phyloP scores from a whole-genome alignment of 2,329 filamentous ascomycete genomes.

The Sporothrix inflata region DNA sequence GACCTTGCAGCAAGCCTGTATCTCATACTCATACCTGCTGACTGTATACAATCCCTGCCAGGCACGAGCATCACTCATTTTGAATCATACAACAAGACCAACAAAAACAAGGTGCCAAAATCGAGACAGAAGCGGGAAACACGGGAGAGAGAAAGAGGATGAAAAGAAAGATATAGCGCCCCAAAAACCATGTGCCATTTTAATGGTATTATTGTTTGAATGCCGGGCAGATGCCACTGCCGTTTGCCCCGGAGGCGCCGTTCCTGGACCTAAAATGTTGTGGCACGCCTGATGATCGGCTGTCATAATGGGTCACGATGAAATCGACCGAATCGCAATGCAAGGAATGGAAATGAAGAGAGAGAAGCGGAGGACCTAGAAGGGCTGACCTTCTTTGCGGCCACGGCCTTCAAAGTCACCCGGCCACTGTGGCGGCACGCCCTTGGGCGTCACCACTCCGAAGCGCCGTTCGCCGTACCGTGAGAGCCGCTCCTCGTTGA shows the following conservation, averaged over 20 bases:
- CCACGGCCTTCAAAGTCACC: background rate
- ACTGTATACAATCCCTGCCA: background rate
- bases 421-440: constrained; percentile 14
- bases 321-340: background rate
- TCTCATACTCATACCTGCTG: background rate
- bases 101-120: background rate
- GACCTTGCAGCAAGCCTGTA: background rate
- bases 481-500: constrained; percentile 37
- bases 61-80: background rate
- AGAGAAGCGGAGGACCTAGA: background rate
- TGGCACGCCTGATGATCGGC: background rate
- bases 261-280: background rate
- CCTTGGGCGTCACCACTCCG: constrained; percentile 32
- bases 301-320: background rate
- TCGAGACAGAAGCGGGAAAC: background rate
- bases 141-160: background rate
- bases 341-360: background rate
- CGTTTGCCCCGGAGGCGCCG: background rate
- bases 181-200: background rate
- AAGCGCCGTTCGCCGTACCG: constrained; percentile 38
- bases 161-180: background rate
- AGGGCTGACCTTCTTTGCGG: constrained; percentile 16
- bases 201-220: constrained; percentile 5
- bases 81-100: constrained; percentile 8
- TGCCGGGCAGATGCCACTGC: constrained; percentile 25